Conservation (phyloP, 306 rosid species). For the Castanopsis chinensis region DNA sequence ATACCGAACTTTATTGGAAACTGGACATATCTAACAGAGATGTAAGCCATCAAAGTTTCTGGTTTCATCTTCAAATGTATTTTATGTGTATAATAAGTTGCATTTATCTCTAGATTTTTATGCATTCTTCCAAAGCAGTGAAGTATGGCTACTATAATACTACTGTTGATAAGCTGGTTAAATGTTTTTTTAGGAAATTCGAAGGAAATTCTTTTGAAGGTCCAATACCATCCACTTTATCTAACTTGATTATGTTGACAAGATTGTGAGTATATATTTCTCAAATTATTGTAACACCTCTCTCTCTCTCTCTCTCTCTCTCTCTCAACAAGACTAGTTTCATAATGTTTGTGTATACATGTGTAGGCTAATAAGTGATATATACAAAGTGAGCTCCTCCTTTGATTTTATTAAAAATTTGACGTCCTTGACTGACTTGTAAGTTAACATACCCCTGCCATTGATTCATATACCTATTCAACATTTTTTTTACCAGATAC, state of each 20-base stretch:
- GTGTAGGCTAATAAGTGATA: slow-evolving; percentile 31
- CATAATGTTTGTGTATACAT: background rate
- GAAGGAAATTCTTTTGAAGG: slow-evolving; percentile 33
- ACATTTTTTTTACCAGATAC: too few species aligned
- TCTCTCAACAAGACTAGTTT: background rate
- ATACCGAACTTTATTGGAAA: slow-evolving; percentile 30
- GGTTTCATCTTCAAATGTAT: background rate
- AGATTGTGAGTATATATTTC: slow-evolving; percentile 17
- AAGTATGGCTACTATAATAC: too few species aligned
- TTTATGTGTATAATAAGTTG: too few species aligned
- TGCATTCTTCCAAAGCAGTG: too few species aligned
- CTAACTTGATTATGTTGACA: slow-evolving; percentile 13
- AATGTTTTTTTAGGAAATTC: slow-evolving; percentile 22
- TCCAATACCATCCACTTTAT: slow-evolving; percentile 30
- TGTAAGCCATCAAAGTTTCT: slow-evolving; percentile 5
- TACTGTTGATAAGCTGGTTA: background rate
- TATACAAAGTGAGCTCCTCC: slow-evolving; percentile 29
- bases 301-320: background rate
- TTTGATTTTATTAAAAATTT: slow-evolving; percentile 18
- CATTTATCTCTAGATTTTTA: too few species aligned
- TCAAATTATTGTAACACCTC: background rate
- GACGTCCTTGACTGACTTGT: slow-evolving; percentile 21
- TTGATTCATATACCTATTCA: too few species aligned
- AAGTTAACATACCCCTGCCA: slow-evolving; percentile 6
- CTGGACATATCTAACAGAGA: slow-evolving; percentile 11